These are phyloP conservation scores for Saccharomyces pastorianus DNA, from an alignment of 1,139 yeast species.

Conservation along the genomic window DNA sequence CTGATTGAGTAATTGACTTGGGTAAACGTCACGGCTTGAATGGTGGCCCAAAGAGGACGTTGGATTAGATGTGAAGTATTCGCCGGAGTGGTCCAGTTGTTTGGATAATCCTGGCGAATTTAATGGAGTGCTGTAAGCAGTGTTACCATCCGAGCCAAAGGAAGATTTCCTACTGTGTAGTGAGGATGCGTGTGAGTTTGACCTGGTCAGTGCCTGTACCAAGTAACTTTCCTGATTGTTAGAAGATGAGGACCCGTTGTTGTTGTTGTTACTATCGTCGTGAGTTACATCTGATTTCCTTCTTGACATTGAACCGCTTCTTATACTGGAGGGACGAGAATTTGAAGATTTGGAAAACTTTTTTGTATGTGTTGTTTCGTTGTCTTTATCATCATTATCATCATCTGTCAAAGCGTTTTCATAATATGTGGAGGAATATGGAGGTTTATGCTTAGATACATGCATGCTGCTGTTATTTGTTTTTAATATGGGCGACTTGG, in stretches of 20 bases:
- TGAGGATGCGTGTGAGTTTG: slow-evolving; percentile 23
- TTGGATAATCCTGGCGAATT: slow-evolving; percentile 25
- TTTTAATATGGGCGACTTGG: slow-evolving; percentile 58
- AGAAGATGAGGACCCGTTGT: not conserved
- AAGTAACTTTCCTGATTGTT: not conserved
- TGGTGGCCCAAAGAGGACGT: not conserved
- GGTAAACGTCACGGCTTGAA: not conserved
- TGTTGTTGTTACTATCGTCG: slow-evolving; percentile 2
- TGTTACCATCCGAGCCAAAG: slow-evolving; percentile 20
- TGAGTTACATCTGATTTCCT: slow-evolving; percentile 15
- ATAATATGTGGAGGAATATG: slow-evolving; percentile 20
- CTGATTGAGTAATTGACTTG: not conserved
- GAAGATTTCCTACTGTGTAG: slow-evolving; percentile 28
- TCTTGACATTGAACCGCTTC: slow-evolving; percentile 18
- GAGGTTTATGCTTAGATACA: slow-evolving; percentile 9
- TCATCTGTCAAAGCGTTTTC: slow-evolving; percentile 29
- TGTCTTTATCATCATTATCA: slow-evolving; percentile 18
- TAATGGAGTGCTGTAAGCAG: slow-evolving; percentile 28
- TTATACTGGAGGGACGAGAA: slow-evolving; percentile 20
- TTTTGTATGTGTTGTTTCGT: slow-evolving; percentile 6
- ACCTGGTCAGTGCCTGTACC: slow-evolving; percentile 7
- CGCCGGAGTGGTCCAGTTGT: slow-evolving; percentile 6
- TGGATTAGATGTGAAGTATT: not conserved
- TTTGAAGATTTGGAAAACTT: not conserved
- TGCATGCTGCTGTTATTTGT: slow-evolving; percentile 23